Evolutionary conservation across 192 early-diverging fungal species (phyloP).

Genomic region (Coemansia sp.): DNA sequence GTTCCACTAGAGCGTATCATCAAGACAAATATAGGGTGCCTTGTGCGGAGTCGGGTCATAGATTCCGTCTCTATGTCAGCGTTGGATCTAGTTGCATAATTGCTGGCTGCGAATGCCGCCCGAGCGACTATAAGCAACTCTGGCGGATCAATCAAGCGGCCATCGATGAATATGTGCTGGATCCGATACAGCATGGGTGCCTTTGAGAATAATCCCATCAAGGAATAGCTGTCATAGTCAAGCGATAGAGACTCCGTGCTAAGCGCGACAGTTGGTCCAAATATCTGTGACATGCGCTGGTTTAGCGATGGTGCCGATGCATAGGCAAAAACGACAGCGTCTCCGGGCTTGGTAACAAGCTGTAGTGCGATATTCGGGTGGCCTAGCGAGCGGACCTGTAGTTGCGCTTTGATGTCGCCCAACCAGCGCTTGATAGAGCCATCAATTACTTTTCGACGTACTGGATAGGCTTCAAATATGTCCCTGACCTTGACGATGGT

Average conservation of each 20-base stretch:
- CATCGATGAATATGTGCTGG: conserved; percentile 38
- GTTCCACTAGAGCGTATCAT: conserved; percentile 9
- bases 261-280: conserved; percentile 30
- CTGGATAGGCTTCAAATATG: conserved; percentile 38
- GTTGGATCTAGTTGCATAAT: conserved; percentile 16
- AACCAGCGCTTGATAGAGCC: conserved; percentile 17
- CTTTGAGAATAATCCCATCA: conserved; percentile 42
- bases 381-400: conserved; percentile 31
- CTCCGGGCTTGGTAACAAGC: conserved; percentile 14
- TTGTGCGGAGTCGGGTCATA: conserved; percentile 1
- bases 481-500: conserved; percentile 30
- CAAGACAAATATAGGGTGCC: conserved; percentile 40
- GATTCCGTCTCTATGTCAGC: background rate
- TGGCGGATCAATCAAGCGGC: conserved; percentile 7
- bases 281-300: conserved; percentile 40
- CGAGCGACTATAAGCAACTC: conserved; percentile 28
- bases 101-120: conserved; percentile 16
- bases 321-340: conserved; percentile 19
- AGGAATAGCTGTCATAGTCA: conserved; percentile 20
- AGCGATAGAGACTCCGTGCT: conserved; percentile 33
- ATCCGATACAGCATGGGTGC: conserved; percentile 24
- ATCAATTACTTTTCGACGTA: conserved; percentile 23
- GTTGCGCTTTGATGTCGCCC: conserved; percentile 19
- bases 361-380: conserved; percentile 38
- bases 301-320: conserved; percentile 31